Conservation (phyloP, 1,284 basidiomycete species). For the Stygiomarasmius scandens region DNA sequence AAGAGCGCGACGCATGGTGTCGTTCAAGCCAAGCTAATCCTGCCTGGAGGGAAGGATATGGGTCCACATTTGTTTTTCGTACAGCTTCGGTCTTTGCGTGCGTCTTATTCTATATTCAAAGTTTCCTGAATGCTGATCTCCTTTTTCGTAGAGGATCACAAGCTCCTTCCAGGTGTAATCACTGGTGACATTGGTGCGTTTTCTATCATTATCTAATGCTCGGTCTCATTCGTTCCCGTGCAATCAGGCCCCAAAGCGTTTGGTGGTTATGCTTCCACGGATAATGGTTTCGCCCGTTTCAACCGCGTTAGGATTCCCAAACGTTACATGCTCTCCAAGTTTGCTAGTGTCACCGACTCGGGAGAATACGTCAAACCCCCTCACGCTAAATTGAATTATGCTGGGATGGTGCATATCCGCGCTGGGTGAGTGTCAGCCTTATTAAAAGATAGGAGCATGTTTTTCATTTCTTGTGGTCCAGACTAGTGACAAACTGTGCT, state of each 20-base stretch:
- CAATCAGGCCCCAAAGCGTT: constrained; percentile 63
- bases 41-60: constrained; percentile 58
- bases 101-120: constrained; percentile 1
- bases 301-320: constrained; percentile 65
- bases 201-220: constrained; percentile 22
- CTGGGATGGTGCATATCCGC: constrained; percentile 74
- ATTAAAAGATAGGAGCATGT: background rate
- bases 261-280: constrained; percentile 54
- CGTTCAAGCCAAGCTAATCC: constrained; percentile 74
- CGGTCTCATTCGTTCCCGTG: too few relatives aligned
- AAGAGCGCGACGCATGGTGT: constrained; percentile 78
- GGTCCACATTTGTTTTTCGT: constrained; percentile 81
- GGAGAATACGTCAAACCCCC: constrained; percentile 71
- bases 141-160: constrained; percentile 54
- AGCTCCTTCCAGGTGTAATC: constrained; percentile 58
- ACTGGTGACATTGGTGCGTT: constrained; percentile 71
- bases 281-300: constrained; percentile 77
- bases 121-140: background rate
- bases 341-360: constrained; percentile 68
- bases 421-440: constrained; percentile 43
- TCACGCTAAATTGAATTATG: constrained; percentile 74
- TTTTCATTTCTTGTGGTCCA: constrained; percentile 24
- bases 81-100: constrained; percentile 64
- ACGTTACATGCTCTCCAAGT: constrained; percentile 75
- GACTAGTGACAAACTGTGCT: constrained; percentile 64